Evolutionary conservation across 2,329 filamentous ascomycete species (phyloP).

Genomic region (Ophiostoma tasmaniense): DNA sequence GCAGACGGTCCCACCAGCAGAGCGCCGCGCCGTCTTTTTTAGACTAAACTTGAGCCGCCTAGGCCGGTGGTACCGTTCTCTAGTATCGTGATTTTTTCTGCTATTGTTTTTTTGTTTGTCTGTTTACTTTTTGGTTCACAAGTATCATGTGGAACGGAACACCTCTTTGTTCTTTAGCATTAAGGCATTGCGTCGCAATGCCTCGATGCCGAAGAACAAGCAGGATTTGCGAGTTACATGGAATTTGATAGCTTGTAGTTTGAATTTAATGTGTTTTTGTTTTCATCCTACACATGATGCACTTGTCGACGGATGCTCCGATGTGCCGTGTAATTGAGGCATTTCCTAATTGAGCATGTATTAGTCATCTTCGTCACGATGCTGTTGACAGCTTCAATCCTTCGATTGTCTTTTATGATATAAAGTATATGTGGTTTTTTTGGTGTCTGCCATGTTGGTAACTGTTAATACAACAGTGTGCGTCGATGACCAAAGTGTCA

Average conservation of each 20-base stretch:
- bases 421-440: too few species aligned
- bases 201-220: background rate
- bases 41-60: background rate
- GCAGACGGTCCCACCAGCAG: background rate
- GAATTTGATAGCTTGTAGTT: background rate
- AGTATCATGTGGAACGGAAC: background rate
- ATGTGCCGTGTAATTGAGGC: background rate
- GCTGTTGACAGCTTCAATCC: background rate
- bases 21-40: background rate
- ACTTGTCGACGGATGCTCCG: too few species aligned
- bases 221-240: background rate
- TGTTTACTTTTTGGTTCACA: background rate
- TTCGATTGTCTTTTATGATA: too few species aligned
- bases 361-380: background rate
- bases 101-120: background rate
- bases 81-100: background rate
- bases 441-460: too few species aligned
- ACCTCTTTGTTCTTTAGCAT: background rate
- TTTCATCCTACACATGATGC: too few species aligned
- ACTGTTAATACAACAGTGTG: too few species aligned
- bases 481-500: too few species aligned
- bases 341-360: background rate
- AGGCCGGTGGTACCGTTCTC: background rate
- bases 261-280: background rate
- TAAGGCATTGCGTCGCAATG: background rate